Evolutionary conservation across 2,329 filamentous ascomycete species (phyloP).

Genomic region (Fusarium coicis): DNA sequence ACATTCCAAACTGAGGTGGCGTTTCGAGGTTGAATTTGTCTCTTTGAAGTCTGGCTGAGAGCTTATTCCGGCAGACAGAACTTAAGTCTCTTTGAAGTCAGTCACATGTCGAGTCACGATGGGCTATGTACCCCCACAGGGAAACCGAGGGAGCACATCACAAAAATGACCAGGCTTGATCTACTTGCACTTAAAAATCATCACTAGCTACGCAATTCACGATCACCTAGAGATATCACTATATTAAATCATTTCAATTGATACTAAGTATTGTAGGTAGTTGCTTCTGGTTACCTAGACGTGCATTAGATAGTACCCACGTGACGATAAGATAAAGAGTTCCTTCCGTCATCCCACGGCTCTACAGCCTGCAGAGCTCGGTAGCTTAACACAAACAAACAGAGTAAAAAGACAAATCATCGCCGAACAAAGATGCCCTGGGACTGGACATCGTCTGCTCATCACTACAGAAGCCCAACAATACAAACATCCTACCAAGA

Average conservation of each 20-base stretch:
- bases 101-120: conserved; percentile 43
- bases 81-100: neutral
- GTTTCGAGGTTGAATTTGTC: neutral
- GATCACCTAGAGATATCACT: neutral
- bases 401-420: conserved; percentile 3
- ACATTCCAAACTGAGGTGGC: neutral
- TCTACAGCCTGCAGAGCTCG: conserved; percentile 8
- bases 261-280: neutral
- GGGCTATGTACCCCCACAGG: neutral
- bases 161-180: neutral
- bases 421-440: conserved; percentile 35
- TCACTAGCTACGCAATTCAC: neutral
- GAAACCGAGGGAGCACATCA: neutral
- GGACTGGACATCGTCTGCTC: conserved; percentile 27
- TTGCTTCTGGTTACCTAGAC: neutral
- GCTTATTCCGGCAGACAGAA: no score
- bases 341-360: conserved; percentile 39
- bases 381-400: conserved; percentile 8
- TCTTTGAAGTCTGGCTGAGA: neutral
- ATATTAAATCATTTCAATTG: neutral
- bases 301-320: conserved; percentile 30
- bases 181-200: neutral
- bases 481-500: conserved; percentile 14
- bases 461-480: conserved; percentile 12
- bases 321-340: conserved; percentile 49